Evolutionary conservation across 805 yeast genomes (phyloP).

Genomic region (Candida ulmi): DNA sequence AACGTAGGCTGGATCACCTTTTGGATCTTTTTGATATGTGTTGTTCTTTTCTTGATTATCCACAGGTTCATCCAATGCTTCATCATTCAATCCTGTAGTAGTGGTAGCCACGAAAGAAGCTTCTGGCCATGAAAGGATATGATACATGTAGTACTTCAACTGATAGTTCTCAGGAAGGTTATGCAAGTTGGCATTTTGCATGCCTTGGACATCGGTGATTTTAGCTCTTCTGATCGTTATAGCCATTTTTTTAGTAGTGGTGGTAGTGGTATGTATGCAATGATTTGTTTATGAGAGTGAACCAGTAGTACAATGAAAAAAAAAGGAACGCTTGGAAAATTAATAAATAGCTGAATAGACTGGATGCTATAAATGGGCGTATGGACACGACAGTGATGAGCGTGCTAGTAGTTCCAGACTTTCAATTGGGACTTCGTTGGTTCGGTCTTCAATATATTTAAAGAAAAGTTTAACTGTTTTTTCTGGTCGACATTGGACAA

Average conservation of each 20-base stretch:
- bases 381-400: too few species aligned
- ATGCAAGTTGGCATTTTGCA: slow-evolving; percentile 91
- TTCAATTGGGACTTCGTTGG: too few species aligned
- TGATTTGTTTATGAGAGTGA: too few species aligned
- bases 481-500: background rate
- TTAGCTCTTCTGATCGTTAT: slow-evolving; percentile 87
- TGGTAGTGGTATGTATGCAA: too few species aligned
- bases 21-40: slow-evolving; percentile 26
- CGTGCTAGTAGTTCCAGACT: too few species aligned
- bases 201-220: slow-evolving; percentile 80
- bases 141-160: slow-evolving; percentile 89
- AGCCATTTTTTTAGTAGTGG: slow-evolving; percentile 44
- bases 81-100: slow-evolving; percentile 36
- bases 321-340: too few species aligned
- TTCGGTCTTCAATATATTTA: too few species aligned
- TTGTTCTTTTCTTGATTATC: slow-evolving; percentile 11
- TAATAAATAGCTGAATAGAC: too few species aligned
- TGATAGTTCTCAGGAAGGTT: slow-evolving; percentile 94
- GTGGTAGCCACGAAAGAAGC: slow-evolving; percentile 94
- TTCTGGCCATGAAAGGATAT: slow-evolving; percentile 94
- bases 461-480: too few species aligned
- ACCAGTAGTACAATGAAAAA: too few species aligned
- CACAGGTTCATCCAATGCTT: slow-evolving; percentile 11
- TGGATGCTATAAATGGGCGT: too few species aligned
- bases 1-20: slow-evolving; percentile 59